Percentiles rank a stretch among this genome's conserved stretches.
Conservation (phyloP, 2,329 filamentous ascomycete genomes). For the Cercospora nicotianae region DNA sequence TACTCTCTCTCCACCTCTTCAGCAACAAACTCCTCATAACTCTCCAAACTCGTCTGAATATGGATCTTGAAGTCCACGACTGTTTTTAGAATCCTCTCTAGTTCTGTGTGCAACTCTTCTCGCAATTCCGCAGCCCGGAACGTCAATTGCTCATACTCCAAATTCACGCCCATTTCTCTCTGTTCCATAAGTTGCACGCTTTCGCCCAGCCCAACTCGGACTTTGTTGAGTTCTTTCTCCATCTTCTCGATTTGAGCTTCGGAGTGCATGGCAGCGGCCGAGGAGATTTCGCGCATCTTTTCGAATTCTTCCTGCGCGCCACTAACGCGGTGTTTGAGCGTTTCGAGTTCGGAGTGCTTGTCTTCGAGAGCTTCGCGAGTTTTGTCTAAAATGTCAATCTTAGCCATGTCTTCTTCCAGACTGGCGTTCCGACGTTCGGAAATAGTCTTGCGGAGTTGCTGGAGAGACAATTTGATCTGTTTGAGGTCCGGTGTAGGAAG, state of each 20-base stretch:
- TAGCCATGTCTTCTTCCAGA: slow-evolving; percentile 89
- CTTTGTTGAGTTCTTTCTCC: slow-evolving; percentile 95
- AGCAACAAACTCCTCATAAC: slow-evolving; percentile 90
- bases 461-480: slow-evolving; percentile 77
- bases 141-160: slow-evolving; percentile 95
- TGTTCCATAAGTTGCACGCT: slow-evolving; percentile 91
- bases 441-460: slow-evolving; percentile 80
- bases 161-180: slow-evolving; percentile 92
- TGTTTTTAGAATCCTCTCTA: slow-evolving; percentile 93
- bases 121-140: slow-evolving; percentile 77
- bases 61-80: slow-evolving; percentile 99
- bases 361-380: slow-evolving; percentile 97
- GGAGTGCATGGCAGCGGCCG: slow-evolving; percentile 80
- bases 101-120: slow-evolving; percentile 97
- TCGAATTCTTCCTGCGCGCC: slow-evolving; percentile 93
- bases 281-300: slow-evolving; percentile 79
- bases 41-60: slow-evolving; percentile 86
- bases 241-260: slow-evolving; percentile 97
- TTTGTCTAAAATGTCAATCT: slow-evolving; percentile 87
- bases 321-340: slow-evolving; percentile 81
- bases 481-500: slow-evolving; percentile 86
- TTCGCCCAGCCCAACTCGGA: slow-evolving; percentile 80
- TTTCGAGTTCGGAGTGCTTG: slow-evolving; percentile 88
- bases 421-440: slow-evolving; percentile 80
- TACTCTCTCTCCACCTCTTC: slow-evolving; percentile 77